Evolutionary conservation across 305 asterid species (phyloP), one percentile per base, ranked within the genome.

Genomic region (Fraxinus greggii): DNA sequence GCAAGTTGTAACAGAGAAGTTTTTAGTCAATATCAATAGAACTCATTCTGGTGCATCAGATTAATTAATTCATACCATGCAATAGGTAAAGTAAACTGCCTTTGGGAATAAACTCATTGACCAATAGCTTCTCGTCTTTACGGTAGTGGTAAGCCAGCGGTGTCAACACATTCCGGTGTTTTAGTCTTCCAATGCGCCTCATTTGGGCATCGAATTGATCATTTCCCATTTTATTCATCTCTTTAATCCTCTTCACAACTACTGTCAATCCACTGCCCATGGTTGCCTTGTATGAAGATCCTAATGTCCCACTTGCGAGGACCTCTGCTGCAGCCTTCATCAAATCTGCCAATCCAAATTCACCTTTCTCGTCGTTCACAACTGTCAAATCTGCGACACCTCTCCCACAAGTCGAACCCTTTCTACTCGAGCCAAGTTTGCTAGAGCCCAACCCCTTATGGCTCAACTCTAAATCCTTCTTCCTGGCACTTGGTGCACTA

Each of bases 281-380:
- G 17, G 79, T 51, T 8, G 95, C 98, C 91, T 92, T 94, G 29
- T 96, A 96, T 0, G 94, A 84, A 8, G 94, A 89, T 1, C 94
- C 96, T 59, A 91, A 15, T 1, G 86, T 59, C 73, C 97, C 98
- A 56, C 85, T 91, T 1, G 92, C 96, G 5, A 93, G 91, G 40
- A 92, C 92, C 84, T 93, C 97, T 0, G 99, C 98, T 0, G 94
- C 81, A 3, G 98, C 96, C 82, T 86, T 94, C 98, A 96, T 90
- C 89, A 96, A 75, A 88, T 94, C 97, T 59, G 80, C 54, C 86
- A 94, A 76, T 12, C 91, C 89, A 78, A 96, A 96, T 87, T 84
- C 94, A 24, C 93, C 97, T 82, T 82, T 90, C 32, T 89, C 91
- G 6, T 89, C 81, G 38, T 88, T 91, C 5, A 93, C 79, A 87